phyloP scores from a whole-genome alignment of 306 rosid genomes.

The Quercus agrifolia region DNA sequence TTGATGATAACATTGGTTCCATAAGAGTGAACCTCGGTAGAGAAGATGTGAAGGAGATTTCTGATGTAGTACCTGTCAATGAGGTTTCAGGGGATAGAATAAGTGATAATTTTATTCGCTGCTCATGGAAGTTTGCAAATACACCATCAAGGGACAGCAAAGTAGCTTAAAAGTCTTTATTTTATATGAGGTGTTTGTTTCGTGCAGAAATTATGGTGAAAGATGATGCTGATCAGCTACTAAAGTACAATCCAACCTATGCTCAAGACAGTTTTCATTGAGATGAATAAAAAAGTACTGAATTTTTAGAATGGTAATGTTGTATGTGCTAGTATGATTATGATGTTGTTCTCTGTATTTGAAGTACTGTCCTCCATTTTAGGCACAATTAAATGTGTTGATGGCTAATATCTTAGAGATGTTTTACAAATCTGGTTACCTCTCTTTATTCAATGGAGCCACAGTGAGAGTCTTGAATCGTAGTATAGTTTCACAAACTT shows the following conservation, averaged over 20 bases:
- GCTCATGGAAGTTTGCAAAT: constrained; percentile 63
- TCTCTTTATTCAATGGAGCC: no score
- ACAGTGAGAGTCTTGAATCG: no score
- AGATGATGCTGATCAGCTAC: neutral
- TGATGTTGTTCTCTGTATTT: neutral
- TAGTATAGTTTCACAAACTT: no score
- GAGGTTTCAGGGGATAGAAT: constrained; percentile 49
- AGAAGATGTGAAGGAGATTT: constrained; percentile 49
- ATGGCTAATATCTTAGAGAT: neutral
- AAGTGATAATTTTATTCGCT: constrained; percentile 23
- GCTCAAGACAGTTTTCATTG: neutral
- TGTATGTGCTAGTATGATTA: neutral
- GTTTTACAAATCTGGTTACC: neutral
- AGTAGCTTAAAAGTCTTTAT: neutral
- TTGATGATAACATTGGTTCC: constrained; percentile 45
- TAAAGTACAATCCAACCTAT: neutral
- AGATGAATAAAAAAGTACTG: neutral
- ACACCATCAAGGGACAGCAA: constrained; percentile 26
- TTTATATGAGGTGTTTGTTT: neutral
- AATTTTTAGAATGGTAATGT: neutral
- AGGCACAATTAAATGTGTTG: neutral
- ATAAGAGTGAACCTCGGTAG: constrained; percentile 40
- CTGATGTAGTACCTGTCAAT: constrained; percentile 33
- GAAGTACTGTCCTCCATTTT: neutral
- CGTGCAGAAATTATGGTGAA: neutral